Conservation (phyloP, 2,329 filamentous ascomycete species). For the Ceratocystis alfenasii region DNA sequence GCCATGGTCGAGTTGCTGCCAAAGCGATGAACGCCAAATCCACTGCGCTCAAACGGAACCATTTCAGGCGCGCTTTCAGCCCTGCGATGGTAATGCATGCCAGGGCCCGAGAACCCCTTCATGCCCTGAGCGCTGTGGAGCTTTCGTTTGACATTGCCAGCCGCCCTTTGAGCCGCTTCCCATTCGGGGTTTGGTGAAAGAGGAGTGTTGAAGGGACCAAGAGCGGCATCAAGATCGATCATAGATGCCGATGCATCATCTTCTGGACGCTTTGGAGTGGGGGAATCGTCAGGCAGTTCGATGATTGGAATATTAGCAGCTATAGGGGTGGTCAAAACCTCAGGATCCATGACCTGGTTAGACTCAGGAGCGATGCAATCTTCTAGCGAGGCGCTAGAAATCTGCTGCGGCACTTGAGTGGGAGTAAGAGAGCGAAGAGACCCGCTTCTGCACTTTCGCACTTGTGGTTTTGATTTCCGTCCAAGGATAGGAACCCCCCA, state of each 20-base stretch:
- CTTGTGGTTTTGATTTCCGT: constrained; percentile 44
- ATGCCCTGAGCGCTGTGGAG: constrained; percentile 67
- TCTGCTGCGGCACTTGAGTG: constrained; percentile 8
- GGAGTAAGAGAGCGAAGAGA: constrained; percentile 38
- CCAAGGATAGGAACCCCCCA: constrained; percentile 59
- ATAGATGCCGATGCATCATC: constrained; percentile 64
- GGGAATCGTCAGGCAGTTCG: constrained; percentile 22
- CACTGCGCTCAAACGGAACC: constrained; percentile 55
- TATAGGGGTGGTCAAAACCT: constrained; percentile 13
- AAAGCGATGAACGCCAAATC: constrained; percentile 48
- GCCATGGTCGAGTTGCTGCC: constrained; percentile 64
- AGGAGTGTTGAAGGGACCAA: constrained; percentile 84
- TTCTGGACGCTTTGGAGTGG: constrained; percentile 25
- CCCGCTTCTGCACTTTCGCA: constrained; percentile 31
- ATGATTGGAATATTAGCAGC: constrained; percentile 25
- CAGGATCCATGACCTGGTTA: constrained; percentile 20
- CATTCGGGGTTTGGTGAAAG: constrained; percentile 50
- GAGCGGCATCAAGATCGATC: constrained; percentile 86
- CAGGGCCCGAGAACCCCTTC: constrained; percentile 55
- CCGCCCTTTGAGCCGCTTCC: constrained; percentile 52
- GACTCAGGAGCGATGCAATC: constrained; percentile 20
- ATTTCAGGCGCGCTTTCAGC: constrained; percentile 72
- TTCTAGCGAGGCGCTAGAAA: constrained; percentile 23
- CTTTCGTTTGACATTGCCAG: constrained; percentile 47
- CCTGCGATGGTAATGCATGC: constrained; percentile 64